These are phyloP conservation scores for Zymoseptoria brevis DNA, from an alignment of 2,329 filamentous ascomycete genomes.

Conservation along the genomic window DNA sequence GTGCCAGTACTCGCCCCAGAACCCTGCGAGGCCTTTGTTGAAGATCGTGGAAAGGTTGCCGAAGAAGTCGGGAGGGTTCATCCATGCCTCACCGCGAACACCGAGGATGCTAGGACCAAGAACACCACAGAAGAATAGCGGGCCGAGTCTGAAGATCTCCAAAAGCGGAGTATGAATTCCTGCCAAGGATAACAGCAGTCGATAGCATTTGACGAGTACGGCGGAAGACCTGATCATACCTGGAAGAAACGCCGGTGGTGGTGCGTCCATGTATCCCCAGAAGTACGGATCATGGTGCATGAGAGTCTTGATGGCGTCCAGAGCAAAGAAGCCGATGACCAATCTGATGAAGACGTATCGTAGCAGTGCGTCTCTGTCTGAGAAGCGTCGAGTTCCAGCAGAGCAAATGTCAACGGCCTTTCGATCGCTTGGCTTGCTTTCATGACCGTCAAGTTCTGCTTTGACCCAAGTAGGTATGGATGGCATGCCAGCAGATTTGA, in stretches of 20 bases:
- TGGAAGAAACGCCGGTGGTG: slow-evolving; percentile 39
- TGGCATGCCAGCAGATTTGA: slow-evolving; percentile 44
- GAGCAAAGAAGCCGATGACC: slow-evolving; percentile 52
- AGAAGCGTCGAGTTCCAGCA: slow-evolving; percentile 33
- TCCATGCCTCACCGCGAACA: slow-evolving; percentile 51
- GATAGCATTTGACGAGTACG: slow-evolving; percentile 46
- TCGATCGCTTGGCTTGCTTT: background rate
- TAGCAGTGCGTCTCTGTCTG: slow-evolving; percentile 29
- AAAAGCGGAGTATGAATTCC: slow-evolving; percentile 55
- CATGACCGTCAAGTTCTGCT: slow-evolving; percentile 29
- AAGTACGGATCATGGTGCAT: slow-evolving; percentile 78
- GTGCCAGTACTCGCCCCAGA: slow-evolving; percentile 87
- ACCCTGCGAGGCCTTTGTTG: slow-evolving; percentile 65
- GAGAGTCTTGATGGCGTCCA: slow-evolving; percentile 62
- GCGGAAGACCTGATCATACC: slow-evolving; percentile 34
- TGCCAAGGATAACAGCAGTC: slow-evolving; percentile 48
- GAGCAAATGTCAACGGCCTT: slow-evolving; percentile 13
- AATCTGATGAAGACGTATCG: slow-evolving; percentile 33
- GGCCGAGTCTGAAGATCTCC: slow-evolving; percentile 52
- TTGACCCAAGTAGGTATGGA: slow-evolving; percentile 36
- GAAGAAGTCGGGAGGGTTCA: slow-evolving; percentile 51
- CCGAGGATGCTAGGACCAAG: slow-evolving; percentile 54
- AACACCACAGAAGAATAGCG: slow-evolving; percentile 52
- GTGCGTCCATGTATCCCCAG: slow-evolving; percentile 34
- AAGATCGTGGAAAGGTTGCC: slow-evolving; percentile 48